Percentiles rank a stretch among this genome's conserved stretches.
phyloP scores from a whole-genome alignment of 306 rosid species.

The Trifolium fragiferum region DNA sequence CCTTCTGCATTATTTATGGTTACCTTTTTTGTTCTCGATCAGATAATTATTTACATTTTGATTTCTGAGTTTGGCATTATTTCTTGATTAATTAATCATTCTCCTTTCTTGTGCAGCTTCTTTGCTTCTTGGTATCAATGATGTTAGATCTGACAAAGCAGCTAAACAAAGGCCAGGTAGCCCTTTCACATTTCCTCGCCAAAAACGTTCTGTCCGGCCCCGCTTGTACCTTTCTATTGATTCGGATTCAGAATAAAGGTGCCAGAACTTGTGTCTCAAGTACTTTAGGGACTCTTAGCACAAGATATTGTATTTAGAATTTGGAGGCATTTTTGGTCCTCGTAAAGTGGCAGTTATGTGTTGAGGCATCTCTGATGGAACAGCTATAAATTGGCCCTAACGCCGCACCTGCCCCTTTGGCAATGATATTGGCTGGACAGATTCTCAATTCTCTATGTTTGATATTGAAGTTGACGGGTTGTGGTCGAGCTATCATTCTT shows the following conservation, averaged over 20 bases:
- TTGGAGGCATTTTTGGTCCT: constrained; percentile 53
- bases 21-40: not conserved
- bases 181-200: constrained; percentile 96
- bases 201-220: constrained; percentile 88
- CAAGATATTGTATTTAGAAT: constrained; percentile 48
- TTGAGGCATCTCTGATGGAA: constrained; percentile 50
- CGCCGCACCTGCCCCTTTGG: constrained; percentile 47
- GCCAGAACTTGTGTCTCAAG: constrained; percentile 37
- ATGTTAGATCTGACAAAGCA: constrained; percentile 77
- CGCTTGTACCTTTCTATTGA: constrained; percentile 78
- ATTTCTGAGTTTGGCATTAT: not conserved
- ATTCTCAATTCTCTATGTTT: constrained; percentile 39
- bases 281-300: constrained; percentile 40
- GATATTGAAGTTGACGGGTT: constrained; percentile 45
- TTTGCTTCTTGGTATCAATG: constrained; percentile 90
- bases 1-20: constrained; percentile 19
- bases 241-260: constrained; percentile 83
- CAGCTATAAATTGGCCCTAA: constrained; percentile 38
- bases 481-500: constrained; percentile 38
- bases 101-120: constrained; percentile 71
- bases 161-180: constrained; percentile 80
- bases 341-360: constrained; percentile 38
- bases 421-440: constrained; percentile 39
- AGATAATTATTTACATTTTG: constrained; percentile 1
- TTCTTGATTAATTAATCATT: constrained; percentile 48